A percentile compares a stretch with the other conserved stretches of the same genome.
These are phyloP conservation scores for Sporobolomyces pararoseus DNA, from an alignment of 768 basidiomycete genomes.

Conservation along the genomic window DNA sequence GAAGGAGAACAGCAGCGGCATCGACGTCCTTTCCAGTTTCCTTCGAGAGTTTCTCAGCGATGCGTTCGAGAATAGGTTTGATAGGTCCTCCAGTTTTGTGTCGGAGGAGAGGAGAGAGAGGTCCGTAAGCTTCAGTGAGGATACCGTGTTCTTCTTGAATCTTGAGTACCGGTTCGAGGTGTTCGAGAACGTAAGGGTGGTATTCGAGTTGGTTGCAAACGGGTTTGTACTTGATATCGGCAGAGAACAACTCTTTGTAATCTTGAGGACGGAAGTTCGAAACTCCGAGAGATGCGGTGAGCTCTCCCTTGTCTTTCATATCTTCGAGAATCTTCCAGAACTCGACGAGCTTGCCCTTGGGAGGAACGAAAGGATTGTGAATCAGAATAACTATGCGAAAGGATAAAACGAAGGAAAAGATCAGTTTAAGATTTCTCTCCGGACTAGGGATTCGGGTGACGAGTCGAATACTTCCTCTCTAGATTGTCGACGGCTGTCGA, in stretches of 20 bases:
- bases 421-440: too few relatives aligned
- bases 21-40: conserved; percentile 45
- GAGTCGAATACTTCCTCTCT: too few relatives aligned
- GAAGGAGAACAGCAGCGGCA: conserved; percentile 42
- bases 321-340: conserved; percentile 44
- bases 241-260: conserved; percentile 44
- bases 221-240: conserved; percentile 47
- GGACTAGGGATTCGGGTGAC: too few relatives aligned
- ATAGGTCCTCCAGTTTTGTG: conserved; percentile 45
- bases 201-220: conserved; percentile 47
- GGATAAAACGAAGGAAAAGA: too few relatives aligned
- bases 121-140: conserved; percentile 46
- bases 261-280: conserved; percentile 49
- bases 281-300: conserved; percentile 46
- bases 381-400: conserved; percentile 45
- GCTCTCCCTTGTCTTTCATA: conserved; percentile 46
- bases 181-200: conserved; percentile 48
- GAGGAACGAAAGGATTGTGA: conserved; percentile 47
- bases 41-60: conserved; percentile 43
- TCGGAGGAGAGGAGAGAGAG: conserved; percentile 46
- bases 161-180: conserved; percentile 46
- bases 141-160: conserved; percentile 47
- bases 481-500: too few relatives aligned
- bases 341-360: conserved; percentile 37
- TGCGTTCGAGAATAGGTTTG: conserved; percentile 44